These are phyloP conservation scores for Fusarium marasasianum DNA, from an alignment of 2,329 filamentous ascomycete species.

Conservation along the genomic window DNA sequence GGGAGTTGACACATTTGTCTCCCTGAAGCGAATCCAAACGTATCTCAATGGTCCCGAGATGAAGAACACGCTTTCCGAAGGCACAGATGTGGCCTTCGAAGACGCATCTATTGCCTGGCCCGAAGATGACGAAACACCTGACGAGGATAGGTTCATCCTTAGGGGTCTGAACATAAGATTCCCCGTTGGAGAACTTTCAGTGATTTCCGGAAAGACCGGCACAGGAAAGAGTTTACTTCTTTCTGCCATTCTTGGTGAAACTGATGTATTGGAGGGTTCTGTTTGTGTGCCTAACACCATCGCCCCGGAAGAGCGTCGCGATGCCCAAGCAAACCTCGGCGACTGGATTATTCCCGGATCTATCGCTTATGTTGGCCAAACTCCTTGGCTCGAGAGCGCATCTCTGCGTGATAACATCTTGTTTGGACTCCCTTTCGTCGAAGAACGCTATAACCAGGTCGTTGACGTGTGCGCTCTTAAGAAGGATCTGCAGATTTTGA, in stretches of 20 bases:
- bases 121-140: constrained; percentile 66
- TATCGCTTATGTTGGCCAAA: constrained; percentile 80
- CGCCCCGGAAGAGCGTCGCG: constrained; percentile 63
- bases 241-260: constrained; percentile 78
- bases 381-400: constrained; percentile 87
- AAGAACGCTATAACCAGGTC: constrained; percentile 75
- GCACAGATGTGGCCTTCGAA: constrained; percentile 71
- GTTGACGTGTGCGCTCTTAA: constrained; percentile 76
- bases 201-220: constrained; percentile 81
- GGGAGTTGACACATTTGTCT: constrained; percentile 77
- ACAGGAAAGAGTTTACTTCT: constrained; percentile 81
- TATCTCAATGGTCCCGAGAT: constrained; percentile 76
- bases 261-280: constrained; percentile 71
- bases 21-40: constrained; percentile 74
- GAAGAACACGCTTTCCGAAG: constrained; percentile 60
- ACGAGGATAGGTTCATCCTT: constrained; percentile 71
- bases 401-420: constrained; percentile 81
- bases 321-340: constrained; percentile 67
- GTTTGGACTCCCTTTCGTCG: constrained; percentile 76
- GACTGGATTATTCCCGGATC: constrained; percentile 77
- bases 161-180: constrained; percentile 73
- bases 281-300: constrained; percentile 65
- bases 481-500: constrained; percentile 79
- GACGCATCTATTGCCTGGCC: constrained; percentile 79
- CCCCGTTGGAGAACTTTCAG: constrained; percentile 73